phyloP scores from a whole-genome alignment of 495 filamentous ascomycete genomes.

The Neurospora sp. region DNA sequence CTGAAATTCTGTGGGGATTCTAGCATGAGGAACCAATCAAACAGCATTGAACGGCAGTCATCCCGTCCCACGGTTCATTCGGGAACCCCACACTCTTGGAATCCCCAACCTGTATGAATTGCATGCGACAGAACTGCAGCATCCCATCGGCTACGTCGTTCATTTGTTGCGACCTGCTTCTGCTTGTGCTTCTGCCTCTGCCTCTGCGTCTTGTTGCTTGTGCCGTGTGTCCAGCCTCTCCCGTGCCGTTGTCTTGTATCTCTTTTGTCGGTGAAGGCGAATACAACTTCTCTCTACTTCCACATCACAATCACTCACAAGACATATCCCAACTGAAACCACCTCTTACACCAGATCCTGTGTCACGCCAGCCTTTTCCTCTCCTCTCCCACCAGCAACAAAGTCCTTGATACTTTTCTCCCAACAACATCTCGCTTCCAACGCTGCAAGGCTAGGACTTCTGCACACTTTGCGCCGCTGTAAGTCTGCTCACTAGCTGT shows the following conservation, averaged over 20 bases:
- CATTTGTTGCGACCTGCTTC: background rate
- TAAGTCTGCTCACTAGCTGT: background rate
- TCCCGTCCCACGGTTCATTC: background rate
- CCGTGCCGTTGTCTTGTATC: background rate
- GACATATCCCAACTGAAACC: background rate
- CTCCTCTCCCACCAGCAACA: background rate
- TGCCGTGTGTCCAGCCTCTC: background rate
- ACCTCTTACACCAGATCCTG: background rate
- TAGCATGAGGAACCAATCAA: background rate
- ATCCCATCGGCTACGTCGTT: background rate
- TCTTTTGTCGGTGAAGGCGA: background rate
- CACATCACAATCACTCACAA: background rate
- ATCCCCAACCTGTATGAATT: background rate
- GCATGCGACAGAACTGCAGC: background rate
- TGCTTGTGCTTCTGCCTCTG: background rate
- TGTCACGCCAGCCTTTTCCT: background rate
- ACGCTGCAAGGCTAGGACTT: background rate
- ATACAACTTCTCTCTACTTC: background rate
- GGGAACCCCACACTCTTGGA: background rate
- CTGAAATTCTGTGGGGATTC: background rate
- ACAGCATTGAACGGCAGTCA: background rate
- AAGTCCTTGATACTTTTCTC: background rate
- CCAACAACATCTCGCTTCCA: background rate
- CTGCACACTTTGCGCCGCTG: background rate
- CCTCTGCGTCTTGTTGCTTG: background rate